Conservation (phyloP, 2,329 filamentous ascomycete species). For the Waltergamsia citrina region DNA sequence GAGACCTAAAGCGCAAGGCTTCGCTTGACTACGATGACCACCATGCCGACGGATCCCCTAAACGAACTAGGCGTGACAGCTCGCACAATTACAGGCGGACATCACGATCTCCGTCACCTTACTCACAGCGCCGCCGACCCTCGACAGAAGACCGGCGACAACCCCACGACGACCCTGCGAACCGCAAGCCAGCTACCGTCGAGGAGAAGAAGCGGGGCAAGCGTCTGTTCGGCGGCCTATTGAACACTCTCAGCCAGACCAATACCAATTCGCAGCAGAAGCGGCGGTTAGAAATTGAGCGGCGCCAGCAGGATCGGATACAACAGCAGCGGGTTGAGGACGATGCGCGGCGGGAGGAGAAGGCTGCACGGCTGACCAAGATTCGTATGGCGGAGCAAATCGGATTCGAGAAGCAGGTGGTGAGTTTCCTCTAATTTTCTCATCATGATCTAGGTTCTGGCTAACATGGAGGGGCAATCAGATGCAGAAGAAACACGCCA, state of each 20-base stretch:
- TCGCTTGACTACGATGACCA: conserved; percentile 8
- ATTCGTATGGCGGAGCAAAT: conserved; percentile 61
- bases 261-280: conserved; percentile 53
- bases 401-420: conserved; percentile 66
- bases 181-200: not conserved
- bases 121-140: not conserved
- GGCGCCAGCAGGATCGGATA: conserved; percentile 67
- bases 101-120: conserved; percentile 2
- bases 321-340: conserved; percentile 65
- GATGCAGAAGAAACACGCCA: conserved; percentile 68
- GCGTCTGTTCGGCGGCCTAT: conserved; percentile 74
- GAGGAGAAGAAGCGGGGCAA: conserved; percentile 81
- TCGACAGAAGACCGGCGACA: not conserved
- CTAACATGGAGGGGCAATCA: no score
- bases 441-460: not conserved
- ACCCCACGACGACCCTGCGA: conserved; percentile 7
- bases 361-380: conserved; percentile 50
- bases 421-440: conserved; percentile 32
- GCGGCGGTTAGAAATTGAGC: conserved; percentile 72
- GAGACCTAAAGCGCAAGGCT: conserved; percentile 18
- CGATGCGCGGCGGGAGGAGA: conserved; percentile 56
- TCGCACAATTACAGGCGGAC: no score
- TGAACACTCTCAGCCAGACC: conserved; percentile 70
- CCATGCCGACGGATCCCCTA: conserved; percentile 11
- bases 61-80: conserved; percentile 15